Conservation (phyloP, 768 basidiomycete species). For the Naganishia vaughanmartiniae region DNA sequence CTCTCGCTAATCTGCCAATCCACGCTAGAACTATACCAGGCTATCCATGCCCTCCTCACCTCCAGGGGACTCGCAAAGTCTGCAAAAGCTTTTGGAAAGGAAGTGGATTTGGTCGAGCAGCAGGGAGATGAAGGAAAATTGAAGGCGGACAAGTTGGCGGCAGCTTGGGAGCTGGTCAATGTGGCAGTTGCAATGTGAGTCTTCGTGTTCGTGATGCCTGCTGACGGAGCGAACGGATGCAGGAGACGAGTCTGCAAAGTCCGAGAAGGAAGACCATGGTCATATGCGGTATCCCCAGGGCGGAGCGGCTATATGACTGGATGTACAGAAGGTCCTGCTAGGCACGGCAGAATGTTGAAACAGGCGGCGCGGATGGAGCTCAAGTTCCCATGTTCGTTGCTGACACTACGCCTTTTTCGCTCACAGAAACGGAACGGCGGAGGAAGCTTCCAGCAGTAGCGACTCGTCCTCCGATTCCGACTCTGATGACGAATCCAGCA, state of each 20-base stretch:
- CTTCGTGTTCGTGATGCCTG: neutral
- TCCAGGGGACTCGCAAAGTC: slow-evolving; percentile 43
- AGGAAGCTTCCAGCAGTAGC: slow-evolving; percentile 23
- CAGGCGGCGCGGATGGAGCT: too few relatives aligned
- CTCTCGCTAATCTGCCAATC: neutral
- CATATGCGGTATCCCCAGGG: too few relatives aligned
- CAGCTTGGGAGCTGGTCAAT: slow-evolving; percentile 36
- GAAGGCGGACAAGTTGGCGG: slow-evolving; percentile 25
- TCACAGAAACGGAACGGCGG: slow-evolving; percentile 7
- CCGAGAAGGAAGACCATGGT: too few relatives aligned
- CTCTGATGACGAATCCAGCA: slow-evolving; percentile 26
- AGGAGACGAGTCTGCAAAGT: too few relatives aligned
- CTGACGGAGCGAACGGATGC: too few relatives aligned
- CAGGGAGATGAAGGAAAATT: slow-evolving; percentile 25
- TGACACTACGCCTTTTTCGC: neutral
- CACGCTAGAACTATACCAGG: slow-evolving; percentile 42
- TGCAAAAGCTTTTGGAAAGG: slow-evolving; percentile 47
- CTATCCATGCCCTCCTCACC: slow-evolving; percentile 46
- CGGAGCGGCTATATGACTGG: too few relatives aligned
- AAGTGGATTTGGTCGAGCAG: slow-evolving; percentile 33
- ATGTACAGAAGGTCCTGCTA: too few relatives aligned
- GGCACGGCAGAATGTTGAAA: too few relatives aligned
- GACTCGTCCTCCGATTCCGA: slow-evolving; percentile 29
- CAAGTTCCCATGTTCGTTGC: neutral
- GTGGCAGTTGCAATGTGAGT: slow-evolving; percentile 25